phyloP scores from a whole-genome alignment of 495 filamentous ascomycete species.

The Oleoguttula mirabilis region DNA sequence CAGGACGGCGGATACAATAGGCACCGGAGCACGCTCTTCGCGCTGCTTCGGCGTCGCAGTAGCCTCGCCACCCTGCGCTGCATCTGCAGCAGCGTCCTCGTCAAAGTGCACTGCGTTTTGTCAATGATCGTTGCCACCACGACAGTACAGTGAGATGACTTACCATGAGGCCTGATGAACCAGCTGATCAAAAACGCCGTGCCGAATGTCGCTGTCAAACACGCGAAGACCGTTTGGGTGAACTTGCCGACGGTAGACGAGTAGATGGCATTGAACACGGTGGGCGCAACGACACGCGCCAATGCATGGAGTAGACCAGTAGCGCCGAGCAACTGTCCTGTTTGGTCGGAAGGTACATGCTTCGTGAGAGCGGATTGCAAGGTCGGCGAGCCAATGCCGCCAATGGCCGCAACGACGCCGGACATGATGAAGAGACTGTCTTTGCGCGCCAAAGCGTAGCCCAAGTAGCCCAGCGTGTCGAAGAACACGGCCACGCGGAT shows the following conservation, averaged over 20 bases:
- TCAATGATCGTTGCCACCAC: background rate
- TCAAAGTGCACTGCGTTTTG: background rate
- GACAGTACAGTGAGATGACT: too few species aligned
- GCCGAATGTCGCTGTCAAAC: slow-evolving; percentile 53
- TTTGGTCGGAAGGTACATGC: slow-evolving; percentile 68
- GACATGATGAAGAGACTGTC: slow-evolving; percentile 48
- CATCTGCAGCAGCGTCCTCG: too few species aligned
- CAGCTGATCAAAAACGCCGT: slow-evolving; percentile 53
- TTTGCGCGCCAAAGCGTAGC: slow-evolving; percentile 52
- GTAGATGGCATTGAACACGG: slow-evolving; percentile 76
- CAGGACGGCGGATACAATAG: too few species aligned
- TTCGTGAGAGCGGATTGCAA: slow-evolving; percentile 76
- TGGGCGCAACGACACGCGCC: slow-evolving; percentile 64
- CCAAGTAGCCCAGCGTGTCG: slow-evolving; percentile 63
- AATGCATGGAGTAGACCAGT: slow-evolving; percentile 75
- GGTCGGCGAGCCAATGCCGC: slow-evolving; percentile 73
- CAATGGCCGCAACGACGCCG: slow-evolving; percentile 60
- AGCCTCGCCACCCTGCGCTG: too few species aligned
- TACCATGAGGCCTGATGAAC: slow-evolving; percentile 62
- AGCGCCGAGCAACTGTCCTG: slow-evolving; percentile 77
- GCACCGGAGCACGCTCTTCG: too few species aligned
- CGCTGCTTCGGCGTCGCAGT: too few species aligned
- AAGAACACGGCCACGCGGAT: slow-evolving; percentile 67
- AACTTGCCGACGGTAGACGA: slow-evolving; percentile 64
- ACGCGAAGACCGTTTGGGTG: slow-evolving; percentile 72